Conservation (phyloP, 257 asterid species). For the Leptodermis oblonga region DNA sequence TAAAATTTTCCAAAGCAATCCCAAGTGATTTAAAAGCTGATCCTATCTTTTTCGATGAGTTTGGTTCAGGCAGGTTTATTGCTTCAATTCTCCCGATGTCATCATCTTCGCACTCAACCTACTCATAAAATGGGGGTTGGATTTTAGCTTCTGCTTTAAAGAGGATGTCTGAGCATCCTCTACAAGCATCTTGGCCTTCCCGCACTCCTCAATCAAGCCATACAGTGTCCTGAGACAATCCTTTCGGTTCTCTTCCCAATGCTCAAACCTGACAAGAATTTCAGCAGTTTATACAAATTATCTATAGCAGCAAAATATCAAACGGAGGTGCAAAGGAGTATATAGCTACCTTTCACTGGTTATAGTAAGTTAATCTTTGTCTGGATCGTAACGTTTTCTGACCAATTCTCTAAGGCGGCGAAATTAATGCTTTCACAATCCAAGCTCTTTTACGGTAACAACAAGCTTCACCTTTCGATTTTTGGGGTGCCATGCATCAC, state of each 20-base stretch:
- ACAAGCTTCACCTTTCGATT: slow-evolving; percentile 74
- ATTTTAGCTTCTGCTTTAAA: slow-evolving; percentile 64
- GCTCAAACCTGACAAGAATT: slow-evolving; percentile 54
- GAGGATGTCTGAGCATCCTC: slow-evolving; percentile 55
- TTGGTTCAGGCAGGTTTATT: slow-evolving; percentile 25
- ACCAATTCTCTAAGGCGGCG: slow-evolving; percentile 74
- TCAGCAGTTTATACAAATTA: not conserved
- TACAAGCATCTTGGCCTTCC: slow-evolving; percentile 62
- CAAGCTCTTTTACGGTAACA: slow-evolving; percentile 83
- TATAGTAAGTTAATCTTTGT: slow-evolving; percentile 87
- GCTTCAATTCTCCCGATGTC: slow-evolving; percentile 26
- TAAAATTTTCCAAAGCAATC: too few relatives aligned
- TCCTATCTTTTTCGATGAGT: not conserved
- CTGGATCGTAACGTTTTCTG: slow-evolving; percentile 79
- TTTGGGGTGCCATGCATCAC: slow-evolving; percentile 96
- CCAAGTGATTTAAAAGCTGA: not conserved
- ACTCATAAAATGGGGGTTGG: slow-evolving; percentile 76
- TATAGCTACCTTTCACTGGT: slow-evolving; percentile 78
- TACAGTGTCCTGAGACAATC: slow-evolving; percentile 85
- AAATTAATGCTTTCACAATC: slow-evolving; percentile 68
- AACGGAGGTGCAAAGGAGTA: not conserved
- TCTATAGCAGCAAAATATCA: slow-evolving; percentile 1
- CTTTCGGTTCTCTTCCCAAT: slow-evolving; percentile 91
- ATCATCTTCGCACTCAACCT: slow-evolving; percentile 55
- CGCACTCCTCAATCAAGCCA: slow-evolving; percentile 76